phyloP scores from a whole-genome alignment of 805 yeast genomes.

The Candida sakaeoensis region DNA sequence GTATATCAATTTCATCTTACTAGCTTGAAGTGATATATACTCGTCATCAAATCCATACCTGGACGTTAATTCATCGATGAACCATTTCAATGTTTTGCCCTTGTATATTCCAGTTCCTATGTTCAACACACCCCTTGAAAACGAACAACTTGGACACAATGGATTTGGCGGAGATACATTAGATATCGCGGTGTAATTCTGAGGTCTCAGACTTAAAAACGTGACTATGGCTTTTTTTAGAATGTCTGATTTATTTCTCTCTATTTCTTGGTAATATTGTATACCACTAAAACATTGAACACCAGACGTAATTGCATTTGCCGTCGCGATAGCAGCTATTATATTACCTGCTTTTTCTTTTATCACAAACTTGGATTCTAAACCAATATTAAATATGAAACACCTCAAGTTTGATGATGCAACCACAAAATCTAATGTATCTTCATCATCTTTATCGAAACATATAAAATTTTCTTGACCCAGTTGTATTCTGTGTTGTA shows the following conservation, averaged over 20 bases:
- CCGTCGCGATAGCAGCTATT: constrained; percentile 97
- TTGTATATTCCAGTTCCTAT: constrained; percentile 25
- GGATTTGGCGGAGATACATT: constrained; percentile 59
- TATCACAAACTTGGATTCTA: constrained; percentile 76
- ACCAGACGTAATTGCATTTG: constrained; percentile 94
- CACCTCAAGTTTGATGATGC: constrained; percentile 82
- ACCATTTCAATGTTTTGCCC: constrained; percentile 39
- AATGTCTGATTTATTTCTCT: constrained; percentile 11
- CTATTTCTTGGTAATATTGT: constrained; percentile 42
- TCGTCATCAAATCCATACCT: constrained; percentile 49
- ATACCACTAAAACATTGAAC: constrained; percentile 74
- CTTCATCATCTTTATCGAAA: constrained; percentile 95
- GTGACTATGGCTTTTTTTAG: constrained; percentile 23
- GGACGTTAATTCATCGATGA: constrained; percentile 47
- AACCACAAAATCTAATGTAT: constrained; percentile 82
- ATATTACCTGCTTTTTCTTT: constrained; percentile 97
- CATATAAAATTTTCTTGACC: constrained; percentile 41
- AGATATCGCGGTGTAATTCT: constrained; percentile 65
- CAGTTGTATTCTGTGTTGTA: constrained; percentile 46
- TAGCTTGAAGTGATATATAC: constrained; percentile 58
- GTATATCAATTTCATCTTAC: constrained; percentile 59
- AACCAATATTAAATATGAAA: constrained; percentile 61
- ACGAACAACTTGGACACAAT: constrained; percentile 66
- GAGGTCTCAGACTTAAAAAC: constrained; percentile 44
- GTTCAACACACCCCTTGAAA: constrained; percentile 46